These are phyloP conservation scores for Porpolomopsis calyptriformis DNA, from an alignment of 768 basidiomycete species.

Conservation along the genomic window DNA sequence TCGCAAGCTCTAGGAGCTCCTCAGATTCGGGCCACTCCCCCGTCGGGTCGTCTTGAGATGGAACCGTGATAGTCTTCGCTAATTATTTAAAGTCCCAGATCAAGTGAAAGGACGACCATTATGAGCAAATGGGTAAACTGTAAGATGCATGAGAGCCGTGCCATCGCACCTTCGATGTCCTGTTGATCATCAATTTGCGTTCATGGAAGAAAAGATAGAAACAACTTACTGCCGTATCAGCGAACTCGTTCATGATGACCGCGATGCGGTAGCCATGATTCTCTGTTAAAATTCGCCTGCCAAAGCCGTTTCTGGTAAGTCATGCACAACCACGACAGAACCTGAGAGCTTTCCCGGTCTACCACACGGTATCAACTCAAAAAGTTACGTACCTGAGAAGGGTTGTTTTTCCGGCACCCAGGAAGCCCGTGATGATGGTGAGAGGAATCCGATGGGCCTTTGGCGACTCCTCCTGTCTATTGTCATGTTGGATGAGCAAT, in stretches of 20 bases:
- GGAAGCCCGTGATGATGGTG: conserved; percentile 90
- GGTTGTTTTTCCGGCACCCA: conserved; percentile 93
- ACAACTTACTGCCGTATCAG: conserved; percentile 72
- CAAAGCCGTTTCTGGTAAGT: neutral
- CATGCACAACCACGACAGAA: neutral
- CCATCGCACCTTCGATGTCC: conserved; percentile 83
- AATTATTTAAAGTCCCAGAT: conserved; percentile 6
- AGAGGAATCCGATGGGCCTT: conserved; percentile 22
- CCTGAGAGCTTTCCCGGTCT: neutral
- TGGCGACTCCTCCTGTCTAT: no score
- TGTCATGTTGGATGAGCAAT: neutral
- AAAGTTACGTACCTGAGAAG: conserved; percentile 58
- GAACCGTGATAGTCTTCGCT: conserved; percentile 84
- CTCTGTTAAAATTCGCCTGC: conserved; percentile 80
- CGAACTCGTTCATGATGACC: conserved; percentile 98
- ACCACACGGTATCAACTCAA: neutral
- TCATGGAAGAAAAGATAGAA: neutral
- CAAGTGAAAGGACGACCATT: neutral
- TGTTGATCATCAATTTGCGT: conserved; percentile 22
- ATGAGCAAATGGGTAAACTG: neutral
- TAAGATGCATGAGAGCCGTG: conserved; percentile 3
- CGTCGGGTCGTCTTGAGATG: conserved; percentile 51
- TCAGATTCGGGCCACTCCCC: conserved; percentile 47
- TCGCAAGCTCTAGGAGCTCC: conserved; percentile 85
- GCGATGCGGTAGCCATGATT: conserved; percentile 93